Evolutionary conservation across 2,329 filamentous ascomycete species (phyloP).

Genomic region (Phaeosphaeriaceae sp.): DNA sequence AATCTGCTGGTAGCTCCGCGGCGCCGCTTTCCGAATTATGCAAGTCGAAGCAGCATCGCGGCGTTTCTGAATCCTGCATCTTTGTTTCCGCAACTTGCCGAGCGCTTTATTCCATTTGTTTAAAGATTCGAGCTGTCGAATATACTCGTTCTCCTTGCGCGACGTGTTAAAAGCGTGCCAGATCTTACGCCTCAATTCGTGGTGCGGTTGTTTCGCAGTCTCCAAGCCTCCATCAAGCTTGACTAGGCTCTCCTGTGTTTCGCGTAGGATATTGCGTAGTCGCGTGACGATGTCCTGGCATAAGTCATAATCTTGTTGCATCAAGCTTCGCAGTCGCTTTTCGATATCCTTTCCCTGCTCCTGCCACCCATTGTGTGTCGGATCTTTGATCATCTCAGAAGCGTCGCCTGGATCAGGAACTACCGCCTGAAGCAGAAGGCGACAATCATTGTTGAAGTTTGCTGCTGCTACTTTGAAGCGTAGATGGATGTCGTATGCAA

Average conservation of each 20-base stretch:
- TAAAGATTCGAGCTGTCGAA: slow-evolving; percentile 7
- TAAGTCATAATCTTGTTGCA: slow-evolving; percentile 14
- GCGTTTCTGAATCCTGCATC: slow-evolving; percentile 5
- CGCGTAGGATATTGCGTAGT: slow-evolving; percentile 14
- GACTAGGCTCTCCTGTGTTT: slow-evolving; percentile 8
- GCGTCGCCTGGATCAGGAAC: slow-evolving; percentile 10
- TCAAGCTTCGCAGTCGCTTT: slow-evolving; percentile 6
- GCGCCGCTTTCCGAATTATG: slow-evolving; percentile 6
- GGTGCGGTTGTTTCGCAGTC: slow-evolving; percentile 7
- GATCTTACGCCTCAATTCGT: slow-evolving; percentile 2
- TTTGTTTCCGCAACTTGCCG: slow-evolving; percentile 1
- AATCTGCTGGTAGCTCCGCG: slow-evolving; percentile 6
- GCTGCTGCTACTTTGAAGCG: slow-evolving; percentile 8
- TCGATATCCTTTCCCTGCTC: slow-evolving; percentile 5
- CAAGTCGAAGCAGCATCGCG: slow-evolving; percentile 2
- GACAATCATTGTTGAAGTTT: slow-evolving; percentile 5
- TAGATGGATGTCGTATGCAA: slow-evolving; percentile 10
- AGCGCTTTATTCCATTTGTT: slow-evolving; percentile 13
- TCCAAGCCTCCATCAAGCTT: slow-evolving; percentile 4
- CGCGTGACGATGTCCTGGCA: slow-evolving; percentile 10
- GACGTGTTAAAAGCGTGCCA: slow-evolving; percentile 3
- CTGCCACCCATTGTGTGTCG: slow-evolving; percentile 9
- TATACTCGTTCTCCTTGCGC: slow-evolving; percentile 7
- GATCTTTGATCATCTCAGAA: slow-evolving; percentile 11
- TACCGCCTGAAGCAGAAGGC: slow-evolving; percentile 11